Base-by-base conservation (phyloP, 169 alveolate genomes). In the Blepharisma undulans region DNA sequence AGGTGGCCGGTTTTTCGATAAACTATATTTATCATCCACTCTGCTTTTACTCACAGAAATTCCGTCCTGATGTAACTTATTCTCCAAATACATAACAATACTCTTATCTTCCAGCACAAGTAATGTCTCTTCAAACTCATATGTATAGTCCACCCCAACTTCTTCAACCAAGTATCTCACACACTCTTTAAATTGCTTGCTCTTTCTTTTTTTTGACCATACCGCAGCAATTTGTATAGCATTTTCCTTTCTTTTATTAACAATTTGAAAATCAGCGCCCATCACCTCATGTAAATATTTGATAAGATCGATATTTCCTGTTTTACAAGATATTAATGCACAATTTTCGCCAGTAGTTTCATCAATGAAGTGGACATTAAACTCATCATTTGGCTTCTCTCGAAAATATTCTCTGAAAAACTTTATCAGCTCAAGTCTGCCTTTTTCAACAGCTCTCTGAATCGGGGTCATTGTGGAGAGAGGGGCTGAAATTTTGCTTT, bases 321-420 rank as follows among this genome's bases (percentile, higher is more conserved):
- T 30, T 76, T 48, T 72, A 36, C 87, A 72, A 21, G 92, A 21
- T 16, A 88, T 61, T n/a, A 88, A 29, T 7, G 87, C 92, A 33
- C 92, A 74, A 32, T 88, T 88, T 34, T 88, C 92, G 29, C 85
- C 85, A 34, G 92, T 88, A 22, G n/a, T 3, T 21, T 72, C 87
- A 25, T 88, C 92, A 21, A 36, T 22, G 34, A 19, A 25, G 59
- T 88, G 86, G n/a, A 88, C 76, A 36, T 88, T 48, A 34, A 88
- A 76, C 77, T 76, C 85, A 30, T 29, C 59, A 74, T 16, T 27
- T 21, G 85, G 85, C 29, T 33, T 72, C 12, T 27, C 59, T 25
- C 74, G 30, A 87, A 88, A 88, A 18, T 76, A 76, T 30, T 88
- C 85, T 16, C 32, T 32, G 6, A 88, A 21, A 32, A 36, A 88